A percentile compares a stretch with the other conserved stretches of the same genome.
Evolutionary conservation across 73 alveolate species (phyloP).

Genomic region (Blepharisma japonicum): DNA sequence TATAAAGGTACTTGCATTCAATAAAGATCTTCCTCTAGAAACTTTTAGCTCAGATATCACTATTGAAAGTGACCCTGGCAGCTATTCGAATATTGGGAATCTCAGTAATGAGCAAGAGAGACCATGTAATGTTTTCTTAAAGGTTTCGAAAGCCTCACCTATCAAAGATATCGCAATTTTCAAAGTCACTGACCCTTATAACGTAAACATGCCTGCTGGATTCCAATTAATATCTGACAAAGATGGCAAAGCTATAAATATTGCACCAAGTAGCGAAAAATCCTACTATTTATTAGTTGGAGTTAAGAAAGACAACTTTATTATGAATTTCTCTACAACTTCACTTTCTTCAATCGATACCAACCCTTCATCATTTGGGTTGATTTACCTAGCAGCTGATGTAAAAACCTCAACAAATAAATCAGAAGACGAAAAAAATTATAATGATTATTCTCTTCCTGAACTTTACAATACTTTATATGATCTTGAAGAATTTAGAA

Average conservation of each 20-base stretch:
- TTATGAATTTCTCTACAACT: background rate
- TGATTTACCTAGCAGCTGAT: background rate
- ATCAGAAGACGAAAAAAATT: background rate
- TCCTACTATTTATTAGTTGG: background rate
- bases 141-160: background rate
- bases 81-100: too few species aligned
- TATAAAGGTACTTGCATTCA: too few species aligned
- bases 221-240: background rate
- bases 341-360: background rate
- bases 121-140: too few species aligned
- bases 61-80: too few species aligned
- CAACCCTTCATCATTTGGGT: background rate
- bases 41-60: too few species aligned
- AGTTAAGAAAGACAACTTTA: background rate
- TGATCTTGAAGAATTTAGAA: background rate
- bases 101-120: too few species aligned
- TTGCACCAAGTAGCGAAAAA: slow-evolving; percentile 2
- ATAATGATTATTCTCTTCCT: background rate
- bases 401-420: background rate
- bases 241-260: slow-evolving; percentile 3
- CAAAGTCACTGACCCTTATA: background rate
- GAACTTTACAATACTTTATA: background rate
- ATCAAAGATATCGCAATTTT: background rate
- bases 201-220: background rate
- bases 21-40: too few species aligned